These are phyloP conservation scores for Epithemia pelagica DNA, from an alignment of 108 stramenopile genomes.

Conservation along the genomic window DNA sequence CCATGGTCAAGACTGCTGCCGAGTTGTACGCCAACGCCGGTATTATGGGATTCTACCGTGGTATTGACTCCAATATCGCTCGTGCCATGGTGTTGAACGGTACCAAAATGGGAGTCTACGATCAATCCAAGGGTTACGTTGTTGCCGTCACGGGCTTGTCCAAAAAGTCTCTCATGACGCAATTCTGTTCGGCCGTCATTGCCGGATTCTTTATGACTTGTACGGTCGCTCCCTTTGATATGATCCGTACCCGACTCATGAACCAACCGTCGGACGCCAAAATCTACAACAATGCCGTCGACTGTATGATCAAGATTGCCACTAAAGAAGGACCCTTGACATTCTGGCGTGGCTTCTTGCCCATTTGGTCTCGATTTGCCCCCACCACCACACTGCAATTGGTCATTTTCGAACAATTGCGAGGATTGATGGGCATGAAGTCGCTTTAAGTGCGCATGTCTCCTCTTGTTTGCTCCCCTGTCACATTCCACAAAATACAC, in stretches of 20 bases:
- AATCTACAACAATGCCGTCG: constrained; percentile 76
- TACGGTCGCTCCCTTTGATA: constrained; percentile 87
- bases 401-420: constrained; percentile 84
- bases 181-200: constrained; percentile 66
- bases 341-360: constrained; percentile 89
- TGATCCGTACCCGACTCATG: constrained; percentile 87
- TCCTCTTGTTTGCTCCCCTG: no score
- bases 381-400: constrained; percentile 89
- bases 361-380: constrained; percentile 91
- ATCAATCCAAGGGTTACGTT: constrained; percentile 79
- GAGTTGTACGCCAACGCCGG: constrained; percentile 70
- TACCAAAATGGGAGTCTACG: constrained; percentile 92
- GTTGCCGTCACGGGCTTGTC: constrained; percentile 48
- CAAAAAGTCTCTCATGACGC: constrained; percentile 46
- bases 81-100: constrained; percentile 91
- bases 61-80: constrained; percentile 84
- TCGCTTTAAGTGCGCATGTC: constrained; percentile 46
- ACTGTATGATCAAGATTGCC: constrained; percentile 83
- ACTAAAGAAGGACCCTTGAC: constrained; percentile 74
- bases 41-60: constrained; percentile 87
- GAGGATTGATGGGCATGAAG: constrained; percentile 75
- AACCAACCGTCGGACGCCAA: constrained; percentile 89
- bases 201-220: constrained; percentile 95
- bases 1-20: constrained; percentile 54
- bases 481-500: no score